Conservation (phyloP, 75 land plant genomes). For the Pinus albicaulis region DNA sequence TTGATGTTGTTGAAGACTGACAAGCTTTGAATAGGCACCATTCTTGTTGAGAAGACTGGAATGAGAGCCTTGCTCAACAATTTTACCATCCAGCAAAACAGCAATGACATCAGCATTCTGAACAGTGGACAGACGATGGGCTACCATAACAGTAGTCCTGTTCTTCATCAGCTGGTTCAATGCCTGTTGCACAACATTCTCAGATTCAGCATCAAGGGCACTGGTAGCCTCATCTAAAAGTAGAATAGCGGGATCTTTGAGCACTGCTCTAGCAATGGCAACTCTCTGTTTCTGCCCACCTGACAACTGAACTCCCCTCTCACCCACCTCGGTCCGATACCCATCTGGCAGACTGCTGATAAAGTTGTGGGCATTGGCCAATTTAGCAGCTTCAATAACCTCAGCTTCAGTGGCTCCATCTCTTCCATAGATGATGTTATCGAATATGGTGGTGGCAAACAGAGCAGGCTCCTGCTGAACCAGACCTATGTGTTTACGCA, state of each 20-base stretch:
- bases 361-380: slow-evolving; percentile 83
- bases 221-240: slow-evolving; percentile 92
- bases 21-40: slow-evolving; percentile 63
- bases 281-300: slow-evolving; percentile 83
- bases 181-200: slow-evolving; percentile 82
- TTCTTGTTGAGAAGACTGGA: slow-evolving; percentile 32
- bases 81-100: slow-evolving; percentile 77
- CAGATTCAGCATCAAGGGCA: slow-evolving; percentile 87
- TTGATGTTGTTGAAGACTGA: slow-evolving; percentile 38
- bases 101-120: slow-evolving; percentile 79
- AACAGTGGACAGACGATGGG: slow-evolving; percentile 85
- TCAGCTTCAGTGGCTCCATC: slow-evolving; percentile 66
- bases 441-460: slow-evolving; percentile 66
- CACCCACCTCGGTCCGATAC: slow-evolving; percentile 84
- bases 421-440: slow-evolving; percentile 77
- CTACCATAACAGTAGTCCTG: slow-evolving; percentile 83
- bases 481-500: slow-evolving; percentile 63
- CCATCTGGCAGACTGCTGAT: slow-evolving; percentile 76
- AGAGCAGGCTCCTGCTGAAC: slow-evolving; percentile 89
- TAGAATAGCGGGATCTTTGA: slow-evolving; percentile 81
- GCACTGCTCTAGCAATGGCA: slow-evolving; percentile 89
- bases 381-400: slow-evolving; percentile 61
- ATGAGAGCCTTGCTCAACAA: slow-evolving; percentile 84
- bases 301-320: slow-evolving; percentile 70
- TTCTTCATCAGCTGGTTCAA: slow-evolving; percentile 73